Base-by-base conservation (phyloP, 2,329 filamentous ascomycete genomes). In the Colletotrichum sp. region DNA sequence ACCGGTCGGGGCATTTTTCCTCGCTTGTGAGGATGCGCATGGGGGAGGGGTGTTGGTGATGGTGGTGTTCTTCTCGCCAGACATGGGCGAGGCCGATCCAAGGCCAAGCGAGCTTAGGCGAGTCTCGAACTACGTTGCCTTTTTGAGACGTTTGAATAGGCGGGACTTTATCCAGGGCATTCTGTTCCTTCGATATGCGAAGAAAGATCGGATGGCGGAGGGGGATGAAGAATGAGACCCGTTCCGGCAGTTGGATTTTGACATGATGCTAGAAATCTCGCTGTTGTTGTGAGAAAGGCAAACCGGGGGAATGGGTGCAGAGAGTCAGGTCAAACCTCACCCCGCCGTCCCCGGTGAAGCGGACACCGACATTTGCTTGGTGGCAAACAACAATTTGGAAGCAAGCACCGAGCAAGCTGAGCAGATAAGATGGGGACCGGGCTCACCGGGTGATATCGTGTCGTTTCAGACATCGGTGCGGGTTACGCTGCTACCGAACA, bases 401-500 rank as follows among this genome's bases (percentile, higher is more conserved):
- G 67, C 67, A 44, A 26, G 21, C 34, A 28, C 44, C 15, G 21
- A 64, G 34, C 32, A 34, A 21, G 28, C 24, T 21, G 32, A 69
- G 26, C 32, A 49, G 67, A 69, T 44, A 49, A 44, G 28, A 65
- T 62, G 34, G 57, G 67, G 24, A 52, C 44, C 24, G 39, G 63
- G 63, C 73, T 72, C 73, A 65, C 73, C 57, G 70, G 73, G 73
- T 76, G 73, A 76, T 76, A 76, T 76, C 63, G 69, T 64, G 68
- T 68, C 55, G 73, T 76, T 76, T 76, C 73, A 76, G 70, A 76
- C 64, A 49, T 49, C 57, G 69, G 64, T 76, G 69, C 39, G 73
- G 36, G 63, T 62, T 55, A 26, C 60, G 36, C 39, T 64, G 67
- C 26, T 68, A n/a, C 64, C 26, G 57, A 36, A 49, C 13, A n/a